Percentiles rank a stretch among this genome's conserved stretches.
These are phyloP conservation scores for Aristolochia contorta DNA, from an alignment of 164 flowering plant genomes.

Conservation along the genomic window DNA sequence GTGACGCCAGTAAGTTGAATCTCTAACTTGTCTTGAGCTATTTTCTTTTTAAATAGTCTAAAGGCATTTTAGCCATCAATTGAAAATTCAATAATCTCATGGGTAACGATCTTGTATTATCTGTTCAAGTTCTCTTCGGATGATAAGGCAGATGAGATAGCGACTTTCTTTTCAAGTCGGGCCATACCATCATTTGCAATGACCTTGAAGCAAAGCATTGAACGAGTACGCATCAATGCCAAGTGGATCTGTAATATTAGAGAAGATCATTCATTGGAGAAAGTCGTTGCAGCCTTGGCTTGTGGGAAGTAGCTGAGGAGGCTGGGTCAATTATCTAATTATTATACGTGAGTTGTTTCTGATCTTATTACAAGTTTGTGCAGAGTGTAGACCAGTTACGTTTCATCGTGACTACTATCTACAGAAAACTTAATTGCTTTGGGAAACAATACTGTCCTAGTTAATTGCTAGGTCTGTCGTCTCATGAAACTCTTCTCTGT, in stretches of 20 bases:
- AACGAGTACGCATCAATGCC: slow-evolving; percentile 67
- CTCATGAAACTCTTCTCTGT: too few relatives aligned
- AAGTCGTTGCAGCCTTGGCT: neutral
- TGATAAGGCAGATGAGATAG: slow-evolving; percentile 69
- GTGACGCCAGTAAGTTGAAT: slow-evolving; percentile 55
- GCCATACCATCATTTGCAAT: slow-evolving; percentile 52
- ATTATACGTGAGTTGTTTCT: too few relatives aligned
- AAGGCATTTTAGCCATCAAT: neutral
- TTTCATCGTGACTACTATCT: too few relatives aligned
- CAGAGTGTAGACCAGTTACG: too few relatives aligned
- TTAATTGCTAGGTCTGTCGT: too few relatives aligned
- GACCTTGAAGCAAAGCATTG: slow-evolving; percentile 93
- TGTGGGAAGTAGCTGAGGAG: too few relatives aligned
- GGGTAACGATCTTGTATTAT: neutral
- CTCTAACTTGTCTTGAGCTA: neutral
- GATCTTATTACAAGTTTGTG: too few relatives aligned
- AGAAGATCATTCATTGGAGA: neutral
- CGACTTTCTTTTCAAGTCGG: slow-evolving; percentile 63
- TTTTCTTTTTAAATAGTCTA: neutral
- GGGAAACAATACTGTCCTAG: too few relatives aligned
- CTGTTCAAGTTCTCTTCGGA: slow-evolving; percentile 54
- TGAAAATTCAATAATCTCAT: neutral
- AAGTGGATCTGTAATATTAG: slow-evolving; percentile 41
- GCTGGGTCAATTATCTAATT: too few relatives aligned
- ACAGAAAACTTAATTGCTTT: too few relatives aligned